Conservation (phyloP, 2,329 filamentous ascomycete species). For the Aureobasidium sp. region DNA sequence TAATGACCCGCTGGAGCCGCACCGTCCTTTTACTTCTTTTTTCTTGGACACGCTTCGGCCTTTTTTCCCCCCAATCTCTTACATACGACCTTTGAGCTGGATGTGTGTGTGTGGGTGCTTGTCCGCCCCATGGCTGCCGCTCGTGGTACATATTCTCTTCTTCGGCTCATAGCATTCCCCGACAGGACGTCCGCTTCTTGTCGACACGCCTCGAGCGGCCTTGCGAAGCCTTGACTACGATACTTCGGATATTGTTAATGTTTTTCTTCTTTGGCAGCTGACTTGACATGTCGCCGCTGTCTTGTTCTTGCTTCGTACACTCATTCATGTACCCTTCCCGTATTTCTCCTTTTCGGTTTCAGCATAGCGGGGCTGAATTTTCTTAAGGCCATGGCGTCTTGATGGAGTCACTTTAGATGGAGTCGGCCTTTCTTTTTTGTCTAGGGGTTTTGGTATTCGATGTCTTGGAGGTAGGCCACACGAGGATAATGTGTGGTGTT, state of each 20-base stretch:
- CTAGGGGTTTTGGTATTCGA: neutral
- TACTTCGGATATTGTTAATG: conserved; percentile 13
- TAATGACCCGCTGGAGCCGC: conserved; percentile 12
- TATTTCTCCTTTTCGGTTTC: neutral
- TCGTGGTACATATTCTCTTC: conserved; percentile 11
- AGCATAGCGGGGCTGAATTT: conserved; percentile 13
- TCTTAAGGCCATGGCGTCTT: neutral
- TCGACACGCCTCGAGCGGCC: neutral
- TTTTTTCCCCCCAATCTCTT: neutral
- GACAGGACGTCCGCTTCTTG: neutral
- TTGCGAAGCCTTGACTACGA: neutral
- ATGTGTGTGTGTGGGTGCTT: conserved; percentile 9
- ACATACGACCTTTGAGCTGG: conserved; percentile 6
- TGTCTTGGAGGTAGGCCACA: neutral
- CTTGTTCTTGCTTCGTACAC: neutral
- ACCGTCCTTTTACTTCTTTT: neutral
- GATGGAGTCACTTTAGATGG: neutral
- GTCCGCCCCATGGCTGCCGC: conserved; percentile 10
- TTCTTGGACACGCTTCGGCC: neutral
- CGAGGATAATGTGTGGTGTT: conserved; percentile 13
- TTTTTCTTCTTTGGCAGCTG: neutral
- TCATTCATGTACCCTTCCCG: conserved; percentile 7
- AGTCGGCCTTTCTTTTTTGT: neutral
- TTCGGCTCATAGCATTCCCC: neutral
- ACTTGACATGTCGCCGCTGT: neutral